Evolutionary conservation across 768 basidiomycete species (phyloP), one percentile per base, ranked within the genome.

Genomic region (Royoungia palumana): DNA sequence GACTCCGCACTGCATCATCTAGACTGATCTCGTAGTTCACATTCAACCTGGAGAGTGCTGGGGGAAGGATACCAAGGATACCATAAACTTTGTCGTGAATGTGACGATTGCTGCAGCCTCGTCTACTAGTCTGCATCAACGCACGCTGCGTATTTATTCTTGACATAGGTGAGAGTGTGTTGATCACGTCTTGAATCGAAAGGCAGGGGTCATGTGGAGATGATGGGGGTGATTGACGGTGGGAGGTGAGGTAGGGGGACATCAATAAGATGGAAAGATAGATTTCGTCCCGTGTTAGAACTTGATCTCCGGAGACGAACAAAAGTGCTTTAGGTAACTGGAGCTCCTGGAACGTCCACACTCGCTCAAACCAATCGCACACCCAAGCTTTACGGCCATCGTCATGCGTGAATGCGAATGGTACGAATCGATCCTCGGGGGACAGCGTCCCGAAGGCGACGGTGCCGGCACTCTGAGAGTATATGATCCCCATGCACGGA

Each of bases 301-400:
- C 2, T 14, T 34, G 50, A 25, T 46, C 53, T 25, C 53, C 50
- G 10, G 50, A 53, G 16, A 54, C 37, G 35, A 54, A 53, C 7
- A 54, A n/a, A 6, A 53, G 10, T 24, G 20, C 25, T 21, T 35
- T 34, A 3, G 51, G 50, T 8, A 54, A 22, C 37, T 47, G 53
- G 17, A 54, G 51, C 21, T 54, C 51, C 38, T 54, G 51, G 27
- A 53, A 53, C 5, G 53, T 54, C 51, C 53, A 54, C 6, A 54
- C 53, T 17, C 50, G 41, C 42, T 54, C 53, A 19, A 53, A 53
- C 53, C 53, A 54, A 21, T 44, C 25, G 17, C 48, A 53, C 16
- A 54, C 53, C 45, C 53, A 44, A 6, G 50, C 50, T 32, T 53
- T 53, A 17, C 41, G 40, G 4, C 50, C 53, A 8, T 1, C 37